phyloP scores from a whole-genome alignment of 2,329 filamentous ascomycete genomes.

The Davidsoniella australis region DNA sequence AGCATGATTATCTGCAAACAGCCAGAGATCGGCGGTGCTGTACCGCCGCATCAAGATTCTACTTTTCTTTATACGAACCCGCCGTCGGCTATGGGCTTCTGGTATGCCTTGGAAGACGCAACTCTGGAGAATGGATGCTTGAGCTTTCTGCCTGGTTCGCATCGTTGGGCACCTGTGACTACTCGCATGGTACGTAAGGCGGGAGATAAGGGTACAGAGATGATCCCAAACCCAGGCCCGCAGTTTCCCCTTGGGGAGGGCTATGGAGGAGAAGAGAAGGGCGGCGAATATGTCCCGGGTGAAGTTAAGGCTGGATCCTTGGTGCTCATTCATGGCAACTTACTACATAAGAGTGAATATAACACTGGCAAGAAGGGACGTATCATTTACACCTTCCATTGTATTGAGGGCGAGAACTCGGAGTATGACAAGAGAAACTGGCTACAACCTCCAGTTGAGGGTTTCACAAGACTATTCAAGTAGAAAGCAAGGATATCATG shows the following conservation, averaged over 20 bases:
- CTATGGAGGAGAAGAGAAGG: constrained; percentile 24
- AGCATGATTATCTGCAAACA: constrained; percentile 99
- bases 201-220: constrained; percentile 42
- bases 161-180: constrained; percentile 52
- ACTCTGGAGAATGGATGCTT: constrained; percentile 75
- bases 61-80: constrained; percentile 84
- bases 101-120: constrained; percentile 92
- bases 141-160: constrained; percentile 69
- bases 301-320: constrained; percentile 84
- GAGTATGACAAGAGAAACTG: constrained; percentile 79
- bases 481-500: constrained; percentile 14
- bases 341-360: constrained; percentile 90
- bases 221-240: constrained; percentile 50
- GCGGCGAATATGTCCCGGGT: constrained; percentile 51
- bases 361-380: constrained; percentile 73
- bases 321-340: constrained; percentile 88
- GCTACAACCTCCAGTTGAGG: constrained; percentile 68
- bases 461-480: constrained; percentile 53
- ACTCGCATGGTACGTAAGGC: constrained; percentile 57
- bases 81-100: constrained; percentile 83
- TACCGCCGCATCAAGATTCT: constrained; percentile 81
- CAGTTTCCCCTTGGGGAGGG: constrained; percentile 40
- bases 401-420: constrained; percentile 64
- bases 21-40: constrained; percentile 82
- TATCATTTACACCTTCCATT: constrained; percentile 95